Evolutionary conservation across 164 flowering plant species (phyloP), one percentile per base, ranked within the genome.

Genomic region (Tetrastigma voinierianum): DNA sequence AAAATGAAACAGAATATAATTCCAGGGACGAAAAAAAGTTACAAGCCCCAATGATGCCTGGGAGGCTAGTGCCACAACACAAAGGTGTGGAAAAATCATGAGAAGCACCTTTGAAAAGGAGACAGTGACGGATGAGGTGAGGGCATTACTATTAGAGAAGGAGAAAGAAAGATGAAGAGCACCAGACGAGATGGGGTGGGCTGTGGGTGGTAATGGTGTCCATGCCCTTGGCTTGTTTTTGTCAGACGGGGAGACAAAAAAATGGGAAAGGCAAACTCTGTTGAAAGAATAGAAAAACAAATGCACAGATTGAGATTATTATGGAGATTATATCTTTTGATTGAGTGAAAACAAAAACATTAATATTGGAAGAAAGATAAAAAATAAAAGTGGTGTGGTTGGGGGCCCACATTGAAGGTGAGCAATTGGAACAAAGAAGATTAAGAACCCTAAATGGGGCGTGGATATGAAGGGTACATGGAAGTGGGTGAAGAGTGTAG

Each of bases 381-480:
- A 64, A 40, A 72, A 15, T 19, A 8, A 15, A 3, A 15, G 24
- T 52, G 61, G 21, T 25, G 67, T 12, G 24, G 55, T n/a, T n/a
- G 17, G 71, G 80, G 77, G 64, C 56, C 71, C 67, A 64, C 46
- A 20, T 63, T 59, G 72, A 70, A 48, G 55, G 72, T 40, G 74
- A 59, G n/a, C n/a, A n/a, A n/a, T n/a, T n/a, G n/a, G n/a, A n/a
- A n/a, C n/a, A n/a, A n/a, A n/a, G n/a, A n/a, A n/a, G n/a, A n/a
- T n/a, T n/a, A 61, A 73, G 75, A 57, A 70, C 49, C 62, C 15
- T 65, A 46, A 62, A 58, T 12, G 2, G 51, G 64, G 80, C 76
- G 77, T 74, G 78, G 77, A n/a, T 59, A 48, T 51, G 71, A 70
- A 57, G 77, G 74, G 74, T 68, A 69, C 76, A 81, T 64, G 45